A percentile compares a stretch with the other conserved stretches of the same genome.
Conservation (phyloP, 225 moss, liverwort and hornwort species). For the Straminergon stramineum region DNA sequence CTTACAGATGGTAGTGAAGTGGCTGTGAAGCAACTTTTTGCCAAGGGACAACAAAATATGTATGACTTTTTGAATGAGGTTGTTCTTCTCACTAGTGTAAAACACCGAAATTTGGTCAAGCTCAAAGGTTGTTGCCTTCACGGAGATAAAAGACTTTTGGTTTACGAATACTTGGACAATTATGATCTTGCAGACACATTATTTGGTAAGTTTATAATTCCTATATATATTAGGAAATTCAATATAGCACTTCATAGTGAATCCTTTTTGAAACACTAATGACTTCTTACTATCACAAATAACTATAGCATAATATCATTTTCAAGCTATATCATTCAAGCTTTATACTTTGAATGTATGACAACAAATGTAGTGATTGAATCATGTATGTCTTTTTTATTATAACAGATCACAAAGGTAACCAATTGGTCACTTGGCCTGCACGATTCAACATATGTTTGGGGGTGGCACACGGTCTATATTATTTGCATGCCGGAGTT, state of each 20-base stretch:
- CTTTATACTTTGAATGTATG: neutral
- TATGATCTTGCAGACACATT: constrained; percentile 27
- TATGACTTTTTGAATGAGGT: constrained; percentile 45
- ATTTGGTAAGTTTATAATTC: constrained; percentile 14
- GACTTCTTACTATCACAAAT: neutral
- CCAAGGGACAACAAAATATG: neutral
- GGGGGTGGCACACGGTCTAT: too few relatives aligned
- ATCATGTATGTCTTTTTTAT: neutral
- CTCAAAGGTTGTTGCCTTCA: constrained; percentile 34
- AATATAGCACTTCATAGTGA: neutral
- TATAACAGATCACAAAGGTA: neutral
- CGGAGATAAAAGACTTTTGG: constrained; percentile 19
- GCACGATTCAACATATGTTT: constrained; percentile 16
- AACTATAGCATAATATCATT: neutral
- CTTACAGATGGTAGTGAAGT: constrained; percentile 7
- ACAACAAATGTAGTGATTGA: neutral
- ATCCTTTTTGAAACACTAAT: neutral
- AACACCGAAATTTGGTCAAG: constrained; percentile 41
- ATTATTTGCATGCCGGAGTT: constrained; percentile 15
- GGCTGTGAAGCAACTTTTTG: constrained; percentile 21
- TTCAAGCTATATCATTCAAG: neutral
- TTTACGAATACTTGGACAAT: constrained; percentile 34
- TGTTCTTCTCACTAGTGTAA: constrained; percentile 25
- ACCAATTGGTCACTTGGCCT: constrained; percentile 9
- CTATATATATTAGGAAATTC: neutral